phyloP scores from a whole-genome alignment of 2,329 filamentous ascomycete genomes.

The Aspergillus versicolor region DNA sequence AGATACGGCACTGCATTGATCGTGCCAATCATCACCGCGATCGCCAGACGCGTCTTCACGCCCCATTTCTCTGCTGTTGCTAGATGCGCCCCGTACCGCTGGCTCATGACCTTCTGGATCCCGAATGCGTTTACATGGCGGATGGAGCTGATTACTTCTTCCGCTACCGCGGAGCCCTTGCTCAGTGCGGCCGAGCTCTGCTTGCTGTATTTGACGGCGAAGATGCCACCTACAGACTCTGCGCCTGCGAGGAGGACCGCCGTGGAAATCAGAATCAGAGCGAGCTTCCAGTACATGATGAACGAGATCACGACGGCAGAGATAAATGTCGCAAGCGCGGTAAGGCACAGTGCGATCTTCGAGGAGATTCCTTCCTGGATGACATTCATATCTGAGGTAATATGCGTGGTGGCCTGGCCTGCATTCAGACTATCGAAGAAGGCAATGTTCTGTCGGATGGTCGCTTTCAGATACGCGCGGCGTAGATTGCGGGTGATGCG shows the following conservation, averaged over 20 bases:
- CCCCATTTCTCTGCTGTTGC: background rate
- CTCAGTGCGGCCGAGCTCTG: too few species aligned
- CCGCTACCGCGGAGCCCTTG: too few species aligned
- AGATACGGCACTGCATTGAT: background rate
- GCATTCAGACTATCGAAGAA: too few species aligned
- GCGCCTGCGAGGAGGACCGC: background rate
- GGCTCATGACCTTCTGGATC: background rate
- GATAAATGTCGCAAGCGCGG: background rate
- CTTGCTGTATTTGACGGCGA: background rate
- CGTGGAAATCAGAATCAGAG: background rate
- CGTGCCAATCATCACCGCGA: background rate
- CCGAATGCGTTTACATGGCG: background rate
- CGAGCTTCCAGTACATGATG: background rate
- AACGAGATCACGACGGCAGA: background rate
- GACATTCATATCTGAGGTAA: too few species aligned
- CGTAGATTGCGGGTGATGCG: too few species aligned
- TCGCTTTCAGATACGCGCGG: too few species aligned
- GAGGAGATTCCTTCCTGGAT: background rate
- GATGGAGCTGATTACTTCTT: background rate
- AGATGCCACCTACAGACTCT: background rate
- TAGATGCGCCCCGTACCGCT: background rate
- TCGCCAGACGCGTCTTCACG: too few species aligned
- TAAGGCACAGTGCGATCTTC: background rate
- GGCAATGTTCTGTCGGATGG: too few species aligned
- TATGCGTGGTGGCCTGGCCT: too few species aligned